These are phyloP conservation scores for Monosporascus sp. DNA, from an alignment of 2,329 filamentous ascomycete species.

Conservation along the genomic window DNA sequence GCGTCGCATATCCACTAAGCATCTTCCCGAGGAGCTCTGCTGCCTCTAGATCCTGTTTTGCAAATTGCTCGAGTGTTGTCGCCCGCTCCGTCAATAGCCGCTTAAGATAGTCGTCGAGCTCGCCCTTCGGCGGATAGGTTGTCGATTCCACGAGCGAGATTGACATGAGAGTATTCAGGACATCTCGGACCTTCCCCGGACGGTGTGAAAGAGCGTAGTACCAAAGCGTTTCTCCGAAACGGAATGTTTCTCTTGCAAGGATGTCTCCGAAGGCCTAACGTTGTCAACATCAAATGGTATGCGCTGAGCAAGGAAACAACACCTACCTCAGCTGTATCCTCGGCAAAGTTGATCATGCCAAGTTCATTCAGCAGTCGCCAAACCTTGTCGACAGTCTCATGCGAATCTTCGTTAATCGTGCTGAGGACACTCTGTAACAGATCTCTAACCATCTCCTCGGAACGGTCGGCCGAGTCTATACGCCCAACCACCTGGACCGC, in stretches of 20 bases:
- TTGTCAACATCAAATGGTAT: conserved; percentile 17
- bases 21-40: conserved; percentile 79
- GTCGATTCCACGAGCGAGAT: conserved; percentile 82
- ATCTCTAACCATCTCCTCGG: conserved; percentile 68
- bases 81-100: conserved; percentile 68
- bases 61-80: conserved; percentile 64
- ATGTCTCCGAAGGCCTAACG: conserved; percentile 74
- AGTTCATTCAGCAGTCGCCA: conserved; percentile 73
- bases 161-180: conserved; percentile 81
- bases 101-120: conserved; percentile 69
- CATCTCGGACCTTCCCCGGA: conserved; percentile 71
- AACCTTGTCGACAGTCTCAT: conserved; percentile 72
- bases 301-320: not conserved
- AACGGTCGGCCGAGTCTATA: conserved; percentile 66
- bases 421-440: conserved; percentile 64
- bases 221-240: conserved; percentile 81
- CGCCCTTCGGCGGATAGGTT: conserved; percentile 65
- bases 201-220: conserved; percentile 87
- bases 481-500: conserved; percentile 78
- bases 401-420: conserved; percentile 58
- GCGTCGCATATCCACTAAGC: conserved; percentile 85
- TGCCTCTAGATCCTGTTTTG: conserved; percentile 71
- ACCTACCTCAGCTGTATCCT: conserved; percentile 75
- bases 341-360: conserved; percentile 72
- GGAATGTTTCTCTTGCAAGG: conserved; percentile 64